A percentile compares a stretch with the other conserved stretches of the same genome.
phyloP scores from a whole-genome alignment of 208 protist species.

The Leishmania guyanensis region DNA sequence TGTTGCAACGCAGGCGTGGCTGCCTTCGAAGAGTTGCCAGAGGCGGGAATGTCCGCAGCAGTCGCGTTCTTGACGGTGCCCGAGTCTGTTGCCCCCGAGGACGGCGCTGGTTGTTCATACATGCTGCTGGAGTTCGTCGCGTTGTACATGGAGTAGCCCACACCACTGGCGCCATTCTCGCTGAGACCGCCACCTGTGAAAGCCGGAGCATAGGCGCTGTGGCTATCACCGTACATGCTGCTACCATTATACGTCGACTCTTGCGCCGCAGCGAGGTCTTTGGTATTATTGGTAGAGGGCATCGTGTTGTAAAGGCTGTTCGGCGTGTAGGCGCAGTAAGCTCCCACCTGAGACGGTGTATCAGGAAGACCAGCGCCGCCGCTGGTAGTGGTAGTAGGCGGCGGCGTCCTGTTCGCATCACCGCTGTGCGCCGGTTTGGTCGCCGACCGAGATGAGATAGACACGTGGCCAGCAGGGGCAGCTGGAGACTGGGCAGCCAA shows the following conservation, averaged over 20 bases:
- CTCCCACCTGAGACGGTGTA: background rate
- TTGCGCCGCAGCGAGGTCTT: too few species aligned
- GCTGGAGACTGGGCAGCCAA: background rate
- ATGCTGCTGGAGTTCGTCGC: conserved; percentile 10
- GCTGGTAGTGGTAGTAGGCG: background rate
- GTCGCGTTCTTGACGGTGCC: background rate
- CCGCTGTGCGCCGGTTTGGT: background rate
- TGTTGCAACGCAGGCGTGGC: background rate
- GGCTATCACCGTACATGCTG: conserved; percentile 26
- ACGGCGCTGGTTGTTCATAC: background rate
- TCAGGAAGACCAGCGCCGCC: background rate
- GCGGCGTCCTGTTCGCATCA: background rate
- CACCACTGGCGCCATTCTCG: background rate
- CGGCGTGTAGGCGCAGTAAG: conserved; percentile 12
- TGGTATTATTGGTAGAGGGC: conserved; percentile 6
- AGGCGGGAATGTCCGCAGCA: background rate
- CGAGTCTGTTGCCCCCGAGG: background rate
- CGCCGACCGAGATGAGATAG: background rate
- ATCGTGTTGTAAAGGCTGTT: conserved; percentile 23
- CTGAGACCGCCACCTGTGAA: conserved; percentile 3
- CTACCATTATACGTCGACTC: conserved; percentile 12
- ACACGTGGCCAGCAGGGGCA: background rate
- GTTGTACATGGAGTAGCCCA: conserved; percentile 14
- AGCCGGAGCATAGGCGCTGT: conserved; percentile 9
- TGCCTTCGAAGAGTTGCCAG: background rate